Evolutionary conservation across 192 early-diverging fungal species (phyloP).

Genomic region (Coemansia sp.): DNA sequence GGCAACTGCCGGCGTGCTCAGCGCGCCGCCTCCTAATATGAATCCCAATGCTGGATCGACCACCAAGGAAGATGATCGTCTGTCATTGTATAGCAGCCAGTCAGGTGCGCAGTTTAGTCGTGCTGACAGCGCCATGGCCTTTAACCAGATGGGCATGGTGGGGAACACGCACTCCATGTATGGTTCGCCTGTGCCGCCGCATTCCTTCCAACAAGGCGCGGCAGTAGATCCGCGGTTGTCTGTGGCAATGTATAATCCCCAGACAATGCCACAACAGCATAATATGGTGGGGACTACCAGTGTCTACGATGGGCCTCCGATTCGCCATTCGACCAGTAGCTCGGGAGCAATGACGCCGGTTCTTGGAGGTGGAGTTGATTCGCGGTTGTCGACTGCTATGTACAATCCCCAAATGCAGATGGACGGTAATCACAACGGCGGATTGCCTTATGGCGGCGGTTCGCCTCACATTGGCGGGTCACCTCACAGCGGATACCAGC

Average conservation of each 20-base stretch:
- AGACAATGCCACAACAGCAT: conserved; percentile 35
- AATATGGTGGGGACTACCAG: conserved; percentile 3
- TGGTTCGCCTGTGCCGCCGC: conserved; percentile 14
- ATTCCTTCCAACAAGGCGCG: not conserved
- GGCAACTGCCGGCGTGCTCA: conserved; percentile 49
- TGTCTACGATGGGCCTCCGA: conserved; percentile 14
- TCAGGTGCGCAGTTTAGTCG: conserved; percentile 37
- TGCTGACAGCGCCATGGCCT: conserved; percentile 39
- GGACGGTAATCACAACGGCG: conserved; percentile 12
- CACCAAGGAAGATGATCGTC: conserved; percentile 25
- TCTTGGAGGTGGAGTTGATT: conserved; percentile 14
- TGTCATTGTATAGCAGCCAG: conserved; percentile 37
- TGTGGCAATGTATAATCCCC: conserved; percentile 44
- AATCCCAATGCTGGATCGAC: conserved; percentile 31
- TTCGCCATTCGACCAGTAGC: conserved; percentile 11
- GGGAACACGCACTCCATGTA: conserved; percentile 33
- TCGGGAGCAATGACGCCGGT: conserved; percentile 6
- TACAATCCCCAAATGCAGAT: conserved; percentile 13
- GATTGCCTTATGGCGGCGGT: not conserved
- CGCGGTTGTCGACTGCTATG: conserved; percentile 41
- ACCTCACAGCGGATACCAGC: conserved; percentile 1
- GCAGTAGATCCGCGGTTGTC: conserved; percentile 40
- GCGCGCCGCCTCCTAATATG: conserved; percentile 45
- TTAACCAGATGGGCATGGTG: conserved; percentile 19
- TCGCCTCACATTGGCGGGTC: not conserved